These are phyloP conservation scores for Hypoxylon cercidicola DNA, from an alignment of 495 filamentous ascomycete genomes.

Conservation along the genomic window DNA sequence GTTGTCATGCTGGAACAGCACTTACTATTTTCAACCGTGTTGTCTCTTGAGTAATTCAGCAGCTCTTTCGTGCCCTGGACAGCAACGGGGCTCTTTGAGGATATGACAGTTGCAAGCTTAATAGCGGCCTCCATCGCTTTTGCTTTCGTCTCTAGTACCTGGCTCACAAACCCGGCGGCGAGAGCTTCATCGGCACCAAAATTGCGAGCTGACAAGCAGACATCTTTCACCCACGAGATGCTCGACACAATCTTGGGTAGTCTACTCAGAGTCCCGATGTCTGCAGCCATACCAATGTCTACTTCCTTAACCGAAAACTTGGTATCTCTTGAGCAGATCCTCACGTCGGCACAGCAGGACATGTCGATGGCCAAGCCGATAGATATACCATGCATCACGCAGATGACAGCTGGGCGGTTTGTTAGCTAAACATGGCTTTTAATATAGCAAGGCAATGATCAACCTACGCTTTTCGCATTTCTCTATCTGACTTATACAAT, in stretches of 20 bases:
- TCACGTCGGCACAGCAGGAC: constrained; percentile 78
- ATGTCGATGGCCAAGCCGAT: constrained; percentile 90
- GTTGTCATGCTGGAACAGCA: constrained; percentile 26
- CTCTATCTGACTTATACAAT: constrained; percentile 78
- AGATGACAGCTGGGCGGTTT: constrained; percentile 72
- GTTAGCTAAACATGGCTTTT: constrained; percentile 23
- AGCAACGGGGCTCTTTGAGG: constrained; percentile 87
- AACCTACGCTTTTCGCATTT: constrained; percentile 84
- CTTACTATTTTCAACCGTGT: constrained; percentile 78
- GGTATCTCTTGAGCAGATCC: constrained; percentile 71
- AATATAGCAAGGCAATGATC: neutral
- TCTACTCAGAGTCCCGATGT: constrained; percentile 87
- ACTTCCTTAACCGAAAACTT: constrained; percentile 90
- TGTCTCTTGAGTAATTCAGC: constrained; percentile 85
- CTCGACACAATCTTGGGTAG: constrained; percentile 85
- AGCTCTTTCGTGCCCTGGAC: constrained; percentile 94
- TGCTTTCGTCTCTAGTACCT: constrained; percentile 74
- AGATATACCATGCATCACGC: constrained; percentile 81
- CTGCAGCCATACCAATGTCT: constrained; percentile 93
- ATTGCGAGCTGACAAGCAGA: constrained; percentile 78
- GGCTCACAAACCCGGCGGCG: constrained; percentile 83
- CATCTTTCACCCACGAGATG: constrained; percentile 90
- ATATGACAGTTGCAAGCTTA: constrained; percentile 73
- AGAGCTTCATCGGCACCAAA: constrained; percentile 85
- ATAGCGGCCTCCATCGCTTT: constrained; percentile 70